Percentiles rank a stretch among this genome's conserved stretches.
Evolutionary conservation across 2,329 filamentous ascomycete species (phyloP).

Genomic region (Hypoxylon sp.): DNA sequence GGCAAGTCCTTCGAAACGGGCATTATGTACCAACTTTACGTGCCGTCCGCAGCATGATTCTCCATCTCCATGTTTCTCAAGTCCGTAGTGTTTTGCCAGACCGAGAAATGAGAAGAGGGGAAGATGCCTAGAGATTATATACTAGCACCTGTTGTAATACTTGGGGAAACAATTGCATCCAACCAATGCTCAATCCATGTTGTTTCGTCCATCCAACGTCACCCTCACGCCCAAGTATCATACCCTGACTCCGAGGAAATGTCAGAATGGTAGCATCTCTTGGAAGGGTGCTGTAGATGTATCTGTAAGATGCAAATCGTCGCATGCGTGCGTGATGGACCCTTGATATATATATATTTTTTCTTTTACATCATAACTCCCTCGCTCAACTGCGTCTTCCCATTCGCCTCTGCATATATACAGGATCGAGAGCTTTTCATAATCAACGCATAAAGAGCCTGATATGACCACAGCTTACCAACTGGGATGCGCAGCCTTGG

Average conservation of each 20-base stretch:
- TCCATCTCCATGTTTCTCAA: conserved; percentile 10
- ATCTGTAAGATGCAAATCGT: conserved; percentile 13
- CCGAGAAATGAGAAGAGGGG: conserved; percentile 26
- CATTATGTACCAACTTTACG: conserved; percentile 10
- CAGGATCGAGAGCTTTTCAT: conserved; percentile 18
- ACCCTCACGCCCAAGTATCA: conserved; percentile 19
- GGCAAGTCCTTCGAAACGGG: conserved; percentile 21
- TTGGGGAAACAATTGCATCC: conserved; percentile 17
- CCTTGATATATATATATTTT: conserved; percentile 19
- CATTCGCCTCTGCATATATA: conserved; percentile 23
- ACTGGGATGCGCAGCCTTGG: conserved; percentile 6
- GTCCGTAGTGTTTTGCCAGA: conserved; percentile 12
- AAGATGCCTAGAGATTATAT: conserved; percentile 27
- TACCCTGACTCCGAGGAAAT: conserved; percentile 31
- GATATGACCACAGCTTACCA: conserved; percentile 13
- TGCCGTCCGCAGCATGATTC: conserved; percentile 19
- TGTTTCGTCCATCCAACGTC: conserved; percentile 39
- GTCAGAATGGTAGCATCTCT: conserved; percentile 10
- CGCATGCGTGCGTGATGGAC: conserved; percentile 6
- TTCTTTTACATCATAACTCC: conserved; percentile 9
- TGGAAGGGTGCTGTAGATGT: conserved; percentile 9
- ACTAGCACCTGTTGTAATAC: conserved; percentile 34
- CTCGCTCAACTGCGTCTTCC: conserved; percentile 16
- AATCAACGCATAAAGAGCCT: conserved; percentile 7
- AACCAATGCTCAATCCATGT: conserved; percentile 26